Evolutionary conservation across 164 flowering plant genomes (phyloP), one percentile per base, ranked within the genome.

Genomic region (Kingdonia uniflora): DNA sequence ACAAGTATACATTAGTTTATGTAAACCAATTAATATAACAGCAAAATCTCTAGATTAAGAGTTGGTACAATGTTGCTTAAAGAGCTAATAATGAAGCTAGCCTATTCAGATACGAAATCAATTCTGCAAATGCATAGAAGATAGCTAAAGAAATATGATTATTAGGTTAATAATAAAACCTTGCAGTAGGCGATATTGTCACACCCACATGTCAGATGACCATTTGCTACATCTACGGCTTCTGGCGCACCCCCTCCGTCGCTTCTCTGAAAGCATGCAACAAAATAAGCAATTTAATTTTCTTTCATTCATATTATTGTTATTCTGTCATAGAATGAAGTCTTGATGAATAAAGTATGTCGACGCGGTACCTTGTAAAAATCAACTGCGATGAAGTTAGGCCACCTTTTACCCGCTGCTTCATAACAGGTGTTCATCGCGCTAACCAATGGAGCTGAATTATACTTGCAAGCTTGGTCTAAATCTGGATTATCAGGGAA

Each of bases 321-420:
- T 55, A 14, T 25, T 43, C n/a, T 25, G 17, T 12, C 15, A 14
- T 11, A 12, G n/a, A 16, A 24, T 24, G 35, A 38, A 26, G 19
- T 38, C 25, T 22, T 20, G 25, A 38, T 14, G 2, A 37, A 19
- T 52, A 38, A 0, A 19, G 15, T 6, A 2, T 19, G 14, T 6
- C 8, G 1, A 6, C 21, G n/a, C 1, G 1, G 17, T 72, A 89
- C 95, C 97, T 70, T 77, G 76, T 86, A 84, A 54, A 73, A 89
- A 55, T 89, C 86, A 33, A 89, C 95, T 3, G 95, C 83, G 39
- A 89, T 84, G 75, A 80, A 89, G 65, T 84, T 89, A n/a, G 97
- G 80, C 97, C 90, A 81, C 50, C 95, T 64, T 40, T 77, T 69
- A n/a, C 85, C 84, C 0, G 84, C 73, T 11, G 87, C 92, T 59